Base-by-base conservation (phyloP, 148 eudicot species). In the Vaccinium vitisidaea region DNA sequence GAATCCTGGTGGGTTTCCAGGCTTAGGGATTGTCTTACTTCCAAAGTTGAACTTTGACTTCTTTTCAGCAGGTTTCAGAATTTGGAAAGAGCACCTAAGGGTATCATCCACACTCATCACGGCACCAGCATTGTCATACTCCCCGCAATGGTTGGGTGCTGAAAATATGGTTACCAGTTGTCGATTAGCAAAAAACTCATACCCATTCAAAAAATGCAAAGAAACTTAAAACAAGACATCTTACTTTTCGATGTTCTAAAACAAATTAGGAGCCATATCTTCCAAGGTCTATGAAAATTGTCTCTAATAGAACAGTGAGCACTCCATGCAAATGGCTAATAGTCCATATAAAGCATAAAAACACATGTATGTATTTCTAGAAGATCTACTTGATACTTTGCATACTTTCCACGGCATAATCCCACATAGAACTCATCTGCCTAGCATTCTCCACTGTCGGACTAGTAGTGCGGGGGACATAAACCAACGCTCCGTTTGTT, bases 21-120 rank as follows among this genome's bases (percentile, higher is more conserved):
- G 54, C 87, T 89, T 89, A 27, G 91, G 58, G 67, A 88, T 84
- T 30, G 87, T 80, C 36, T 89, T 83, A 85, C 90, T 89, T 58
- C 94, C 92, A 80, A 92, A 90, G 67, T 71, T 89, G 83, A 86
- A 89, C 80, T 67, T 92, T n/a, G 89, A 48, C 81, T 89, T 92
- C 88, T 87, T 92, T 85, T 90, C 92, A 15, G 92, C 92, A 8
- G 92, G 92, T 90, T 92, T 92, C 48, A 90, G 46, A 83, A 92
- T 92, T 80, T 90, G 92, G 77, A 92, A 92, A 36, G 94, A 90
- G 88, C 94, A 92, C 94, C 90, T 92, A 14, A 92, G 81, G 32
- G 92, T 89, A 65, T 88, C 91, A 81, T 91, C 93, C 69, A 91
- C 91, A 67, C 90, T 90, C 93, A 91, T 91, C 93, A 91, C 88